Evolutionary conservation across 176 grass and related monocot genomes (phyloP).

Genomic region (Olyra latifolia): DNA sequence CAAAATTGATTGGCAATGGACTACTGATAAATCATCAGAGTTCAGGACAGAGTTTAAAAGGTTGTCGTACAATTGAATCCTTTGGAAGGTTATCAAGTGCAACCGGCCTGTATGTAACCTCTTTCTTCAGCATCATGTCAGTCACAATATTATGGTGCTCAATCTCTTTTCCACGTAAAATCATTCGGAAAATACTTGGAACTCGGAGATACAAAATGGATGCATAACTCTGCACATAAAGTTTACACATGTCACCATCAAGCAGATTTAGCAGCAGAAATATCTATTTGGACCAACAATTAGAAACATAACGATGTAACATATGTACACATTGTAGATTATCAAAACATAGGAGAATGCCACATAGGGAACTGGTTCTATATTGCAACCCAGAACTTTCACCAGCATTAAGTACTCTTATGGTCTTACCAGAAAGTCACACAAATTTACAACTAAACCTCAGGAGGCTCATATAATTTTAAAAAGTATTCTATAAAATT

Average conservation of each 20-base stretch:
- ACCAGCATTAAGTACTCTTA: neutral
- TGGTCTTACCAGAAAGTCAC: conserved; percentile 18
- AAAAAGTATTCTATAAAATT: neutral
- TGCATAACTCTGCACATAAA: conserved; percentile 94
- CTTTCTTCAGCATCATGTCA: conserved; percentile 99
- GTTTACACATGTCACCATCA: conserved; percentile 15
- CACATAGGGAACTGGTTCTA: neutral
- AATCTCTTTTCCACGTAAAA: conserved; percentile 90
- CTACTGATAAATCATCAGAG: conserved; percentile 26
- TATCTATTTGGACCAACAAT: neutral
- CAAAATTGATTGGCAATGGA: conserved; percentile 17
- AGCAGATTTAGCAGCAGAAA: neutral
- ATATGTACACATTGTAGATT: conserved; percentile 15
- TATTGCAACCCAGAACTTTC: neutral
- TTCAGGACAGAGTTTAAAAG: conserved; percentile 26
- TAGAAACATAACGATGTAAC: conserved; percentile 1
- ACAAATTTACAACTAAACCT: neutral
- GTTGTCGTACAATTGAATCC: conserved; percentile 64
- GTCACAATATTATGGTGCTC: conserved; percentile 95
- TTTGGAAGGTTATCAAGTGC: conserved; percentile 58
- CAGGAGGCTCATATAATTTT: neutral
- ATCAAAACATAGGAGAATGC: neutral
- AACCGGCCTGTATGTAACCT: conserved; percentile 84
- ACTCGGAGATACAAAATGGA: conserved; percentile 96
- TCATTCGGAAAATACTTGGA: conserved; percentile 76